A percentile compares a stretch with the other conserved stretches of the same genome.
Evolutionary conservation across 1,284 basidiomycete genomes (phyloP).

Genomic region (Retiboletus flavoniger): DNA sequence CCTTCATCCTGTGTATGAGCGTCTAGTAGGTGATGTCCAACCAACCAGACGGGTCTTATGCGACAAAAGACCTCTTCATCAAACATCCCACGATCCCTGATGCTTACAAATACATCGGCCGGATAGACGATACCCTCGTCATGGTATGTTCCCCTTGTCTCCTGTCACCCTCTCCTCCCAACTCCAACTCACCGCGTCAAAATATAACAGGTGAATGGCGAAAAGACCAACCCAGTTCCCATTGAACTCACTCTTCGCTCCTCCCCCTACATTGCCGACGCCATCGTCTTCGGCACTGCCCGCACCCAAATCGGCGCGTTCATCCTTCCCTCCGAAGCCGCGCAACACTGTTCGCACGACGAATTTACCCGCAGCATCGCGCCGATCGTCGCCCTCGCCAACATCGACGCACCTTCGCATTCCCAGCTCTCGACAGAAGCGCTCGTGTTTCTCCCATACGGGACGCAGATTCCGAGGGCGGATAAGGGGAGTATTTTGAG

Average conservation of each 20-base stretch:
- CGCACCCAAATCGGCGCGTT: constrained; percentile 54
- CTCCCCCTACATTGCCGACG: constrained; percentile 44
- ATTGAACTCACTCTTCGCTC: constrained; percentile 45
- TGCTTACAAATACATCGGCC: constrained; percentile 55
- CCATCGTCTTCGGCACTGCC: constrained; percentile 59
- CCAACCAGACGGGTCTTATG: constrained; percentile 56
- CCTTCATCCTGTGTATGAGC: neutral
- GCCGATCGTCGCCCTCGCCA: constrained; percentile 51
- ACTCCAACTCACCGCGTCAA: neutral
- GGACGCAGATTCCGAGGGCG: constrained; percentile 43
- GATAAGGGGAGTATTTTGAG: constrained; percentile 48
- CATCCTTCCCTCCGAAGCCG: constrained; percentile 52
- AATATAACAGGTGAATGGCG: constrained; percentile 39
- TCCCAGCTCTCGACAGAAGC: constrained; percentile 53
- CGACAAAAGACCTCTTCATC: constrained; percentile 57
- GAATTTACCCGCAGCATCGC: constrained; percentile 44
- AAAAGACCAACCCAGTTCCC: constrained; percentile 58
- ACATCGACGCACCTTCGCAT: constrained; percentile 51
- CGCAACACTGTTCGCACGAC: constrained; percentile 37
- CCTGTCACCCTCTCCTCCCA: neutral
- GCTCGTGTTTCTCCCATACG: constrained; percentile 46
- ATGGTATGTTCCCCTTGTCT: constrained; percentile 24
- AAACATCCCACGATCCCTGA: constrained; percentile 44
- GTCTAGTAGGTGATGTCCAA: constrained; percentile 43
- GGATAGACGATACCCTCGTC: constrained; percentile 60